Evolutionary conservation across 768 basidiomycete genomes (phyloP).

Genomic region (Boletus coccyginus): DNA sequence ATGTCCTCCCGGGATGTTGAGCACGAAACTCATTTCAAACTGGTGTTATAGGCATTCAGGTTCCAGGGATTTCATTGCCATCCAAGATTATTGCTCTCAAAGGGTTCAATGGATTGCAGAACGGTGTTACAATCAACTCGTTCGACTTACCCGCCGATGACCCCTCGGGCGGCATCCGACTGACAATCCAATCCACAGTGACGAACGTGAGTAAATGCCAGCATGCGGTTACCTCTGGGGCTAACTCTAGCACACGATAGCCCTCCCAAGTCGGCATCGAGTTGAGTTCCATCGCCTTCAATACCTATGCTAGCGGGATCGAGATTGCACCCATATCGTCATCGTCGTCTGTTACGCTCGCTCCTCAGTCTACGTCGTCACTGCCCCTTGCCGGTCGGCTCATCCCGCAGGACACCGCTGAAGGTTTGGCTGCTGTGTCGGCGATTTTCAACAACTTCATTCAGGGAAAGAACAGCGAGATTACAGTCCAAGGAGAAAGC

Average conservation of each 20-base stretch:
- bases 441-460: slow-evolving; percentile 70
- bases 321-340: slow-evolving; percentile 61
- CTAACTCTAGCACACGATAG: slow-evolving; percentile 30
- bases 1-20: slow-evolving; percentile 7
- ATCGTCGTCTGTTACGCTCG: slow-evolving; percentile 47
- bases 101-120: slow-evolving; percentile 67
- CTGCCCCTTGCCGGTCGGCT: slow-evolving; percentile 62
- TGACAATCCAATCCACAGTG: slow-evolving; percentile 59
- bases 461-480: slow-evolving; percentile 59
- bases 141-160: slow-evolving; percentile 73
- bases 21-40: not conserved
- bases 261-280: slow-evolving; percentile 75
- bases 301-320: slow-evolving; percentile 49
- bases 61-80: slow-evolving; percentile 52
- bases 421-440: slow-evolving; percentile 58
- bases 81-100: slow-evolving; percentile 60
- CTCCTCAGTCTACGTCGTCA: slow-evolving; percentile 49
- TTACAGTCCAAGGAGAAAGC: slow-evolving; percentile 56
- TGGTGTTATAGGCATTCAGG: slow-evolving; percentile 46
- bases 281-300: slow-evolving; percentile 59
- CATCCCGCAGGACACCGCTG: slow-evolving; percentile 52
- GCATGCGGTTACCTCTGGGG: not conserved
- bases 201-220: slow-evolving; percentile 48
- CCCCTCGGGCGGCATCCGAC: slow-evolving; percentile 66
- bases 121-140: slow-evolving; percentile 58